These are phyloP conservation scores for Selaginella moellendorffii DNA, from an alignment of 75 land plant species.

Conservation along the genomic window DNA sequence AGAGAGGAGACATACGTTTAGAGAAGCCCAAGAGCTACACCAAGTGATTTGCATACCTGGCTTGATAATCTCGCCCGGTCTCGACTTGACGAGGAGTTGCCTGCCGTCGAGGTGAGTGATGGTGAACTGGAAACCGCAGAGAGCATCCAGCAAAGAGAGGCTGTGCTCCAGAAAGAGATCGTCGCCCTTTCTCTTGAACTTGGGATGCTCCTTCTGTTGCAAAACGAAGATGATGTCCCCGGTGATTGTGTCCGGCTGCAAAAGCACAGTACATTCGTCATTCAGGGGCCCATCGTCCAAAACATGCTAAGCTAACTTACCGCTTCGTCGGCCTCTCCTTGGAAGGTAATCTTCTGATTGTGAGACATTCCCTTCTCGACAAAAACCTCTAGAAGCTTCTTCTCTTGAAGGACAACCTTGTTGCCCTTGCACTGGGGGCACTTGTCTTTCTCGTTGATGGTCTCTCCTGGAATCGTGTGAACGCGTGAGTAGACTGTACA, in stretches of 20 bases:
- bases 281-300: not conserved
- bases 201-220: constrained; percentile 75
- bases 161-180: constrained; percentile 68
- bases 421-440: constrained; percentile 59
- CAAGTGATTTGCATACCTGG: constrained; percentile 15
- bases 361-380: constrained; percentile 73
- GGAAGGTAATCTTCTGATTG: constrained; percentile 45
- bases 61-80: constrained; percentile 30
- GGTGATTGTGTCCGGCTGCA: constrained; percentile 75
- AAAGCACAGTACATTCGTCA: not conserved
- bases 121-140: constrained; percentile 77
- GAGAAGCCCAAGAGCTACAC: not conserved
- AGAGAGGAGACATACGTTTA: not conserved
- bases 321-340: constrained; percentile 77
- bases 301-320: constrained; percentile 33
- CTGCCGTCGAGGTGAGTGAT: constrained; percentile 60
- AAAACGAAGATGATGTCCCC: constrained; percentile 79
- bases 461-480: constrained; percentile 33
- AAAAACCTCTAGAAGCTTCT: constrained; percentile 64
- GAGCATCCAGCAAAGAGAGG: constrained; percentile 51
- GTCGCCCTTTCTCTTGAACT: constrained; percentile 82
- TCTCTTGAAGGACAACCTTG: constrained; percentile 49
- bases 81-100: constrained; percentile 43
- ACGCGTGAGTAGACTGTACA: not conserved
- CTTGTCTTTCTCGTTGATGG: constrained; percentile 47